Base-by-base conservation (phyloP, 192 early-diverging fungal species). In the Coemansia sp. region DNA sequence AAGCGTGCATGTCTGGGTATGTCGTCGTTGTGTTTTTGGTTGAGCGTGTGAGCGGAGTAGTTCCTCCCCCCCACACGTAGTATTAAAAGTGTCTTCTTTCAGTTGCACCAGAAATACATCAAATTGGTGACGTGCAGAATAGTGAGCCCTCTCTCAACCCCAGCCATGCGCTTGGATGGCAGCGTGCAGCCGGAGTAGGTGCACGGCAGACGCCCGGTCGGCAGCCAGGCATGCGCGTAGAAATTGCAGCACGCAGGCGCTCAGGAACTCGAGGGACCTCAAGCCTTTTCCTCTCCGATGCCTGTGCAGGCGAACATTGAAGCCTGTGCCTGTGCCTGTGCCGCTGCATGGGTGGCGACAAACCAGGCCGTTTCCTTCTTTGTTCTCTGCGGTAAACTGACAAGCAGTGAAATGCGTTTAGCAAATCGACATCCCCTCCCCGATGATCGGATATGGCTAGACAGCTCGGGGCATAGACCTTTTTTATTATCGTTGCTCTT, bases 381-480 rank as follows among this genome's bases (percentile, higher is more conserved):
- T 7, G 25, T 32, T 58, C 12, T 58, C 4, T 29, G 15, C 55
- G 17, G 14, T 27, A 14, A 55, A 32, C 14, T 8, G 27, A 14
- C 53, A 29, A 15, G 55, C 55, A 32, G 29, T 5, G 55, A 14
- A 58, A 55, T 29, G 25, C 19, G 46, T 48, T 48, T 8, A 48
- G 46, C 23, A 55, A 55, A 55, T 55, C 25, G 51, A 55, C 11
- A 5, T 42, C 12, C 25, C 55, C 27, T 27, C 55, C 31, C 55
- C 29, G 55, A 58, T 58, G 55, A 58, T 58, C 55, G 55, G 55
- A 58, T 58, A 58, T 32, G 55, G 55, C 51, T 15, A 14, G 27
- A 31, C 51, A 31, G 25, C 27, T 25, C 25, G n/a, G 34, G 27
- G 51, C 55, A 58, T 58, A 58, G 55, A 58, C 55, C 55, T 58